phyloP scores from a whole-genome alignment of 2,329 filamentous ascomycete genomes.

The Diaporthe citri region DNA sequence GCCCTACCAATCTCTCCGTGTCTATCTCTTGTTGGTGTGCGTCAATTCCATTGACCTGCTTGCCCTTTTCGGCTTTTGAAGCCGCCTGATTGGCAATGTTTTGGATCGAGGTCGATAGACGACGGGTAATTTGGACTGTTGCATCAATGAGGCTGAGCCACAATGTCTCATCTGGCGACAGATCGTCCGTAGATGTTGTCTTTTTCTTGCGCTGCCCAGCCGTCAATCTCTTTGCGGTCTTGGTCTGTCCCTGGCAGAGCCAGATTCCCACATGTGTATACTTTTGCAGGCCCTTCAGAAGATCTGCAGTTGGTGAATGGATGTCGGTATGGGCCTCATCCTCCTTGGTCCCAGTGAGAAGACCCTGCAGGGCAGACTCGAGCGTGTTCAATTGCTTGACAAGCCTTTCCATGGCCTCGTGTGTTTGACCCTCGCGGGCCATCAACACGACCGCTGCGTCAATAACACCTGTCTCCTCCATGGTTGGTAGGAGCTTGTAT shows the following conservation, averaged over 20 bases:
- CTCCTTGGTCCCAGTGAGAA: conserved; percentile 73
- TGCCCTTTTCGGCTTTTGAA: conserved; percentile 41
- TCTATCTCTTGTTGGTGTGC: conserved; percentile 56
- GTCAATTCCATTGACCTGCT: conserved; percentile 44
- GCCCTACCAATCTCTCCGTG: conserved; percentile 71
- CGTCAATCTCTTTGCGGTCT: conserved; percentile 63
- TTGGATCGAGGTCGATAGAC: conserved; percentile 69
- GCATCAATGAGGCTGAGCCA: conserved; percentile 74
- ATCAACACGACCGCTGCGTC: conserved; percentile 94
- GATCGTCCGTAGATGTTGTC: conserved; percentile 53
- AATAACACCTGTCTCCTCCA: conserved; percentile 90
- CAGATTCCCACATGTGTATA: conserved; percentile 95
- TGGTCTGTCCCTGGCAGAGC: conserved; percentile 90
- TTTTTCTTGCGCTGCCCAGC: conserved; percentile 66
- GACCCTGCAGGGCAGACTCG: conserved; percentile 80
- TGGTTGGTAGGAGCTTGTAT: conserved; percentile 83
- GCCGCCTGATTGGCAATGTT: conserved; percentile 41
- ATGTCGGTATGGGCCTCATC: conserved; percentile 66
- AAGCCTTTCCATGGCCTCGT: conserved; percentile 86
- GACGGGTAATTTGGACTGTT: conserved; percentile 73
- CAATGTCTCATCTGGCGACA: conserved; percentile 67
- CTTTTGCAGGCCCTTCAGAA: conserved; percentile 85
- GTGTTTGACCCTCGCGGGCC: conserved; percentile 86
- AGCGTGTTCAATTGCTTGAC: conserved; percentile 84
- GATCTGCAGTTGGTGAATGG: conserved; percentile 76